These are phyloP conservation scores for Mrakia blollopis DNA, from an alignment of 768 basidiomycete species.

Conservation along the genomic window DNA sequence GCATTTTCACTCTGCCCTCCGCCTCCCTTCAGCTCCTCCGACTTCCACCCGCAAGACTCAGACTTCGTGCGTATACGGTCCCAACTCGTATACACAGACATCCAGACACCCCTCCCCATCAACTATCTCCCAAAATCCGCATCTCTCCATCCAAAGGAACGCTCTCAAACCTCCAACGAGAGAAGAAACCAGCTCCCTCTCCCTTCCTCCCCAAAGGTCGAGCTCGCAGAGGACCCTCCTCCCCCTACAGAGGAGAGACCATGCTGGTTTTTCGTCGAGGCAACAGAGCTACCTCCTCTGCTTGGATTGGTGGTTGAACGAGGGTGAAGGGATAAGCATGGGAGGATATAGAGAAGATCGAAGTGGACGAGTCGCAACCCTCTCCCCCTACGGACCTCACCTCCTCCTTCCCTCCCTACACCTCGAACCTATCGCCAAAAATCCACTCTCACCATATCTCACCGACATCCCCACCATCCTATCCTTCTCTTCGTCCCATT, in stretches of 20 bases:
- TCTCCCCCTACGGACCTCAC: neutral
- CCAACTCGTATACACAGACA: neutral
- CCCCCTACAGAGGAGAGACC: neutral
- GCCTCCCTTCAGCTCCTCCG: neutral
- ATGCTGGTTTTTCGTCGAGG: neutral
- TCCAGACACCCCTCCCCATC: neutral
- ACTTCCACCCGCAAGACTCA: neutral
- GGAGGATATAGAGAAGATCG: neutral
- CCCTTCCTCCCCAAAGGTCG: neutral
- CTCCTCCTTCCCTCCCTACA: neutral
- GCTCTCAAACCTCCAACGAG: neutral
- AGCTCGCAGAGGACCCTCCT: neutral
- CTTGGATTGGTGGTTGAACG: neutral
- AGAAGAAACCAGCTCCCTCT: neutral
- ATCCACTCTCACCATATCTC: neutral
- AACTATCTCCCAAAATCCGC: neutral
- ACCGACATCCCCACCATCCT: neutral
- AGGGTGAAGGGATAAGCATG: too few relatives aligned
- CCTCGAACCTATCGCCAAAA: conserved; percentile 11
- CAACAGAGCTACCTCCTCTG: neutral
- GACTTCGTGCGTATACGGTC: neutral
- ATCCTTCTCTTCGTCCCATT: neutral
- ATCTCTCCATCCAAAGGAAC: neutral
- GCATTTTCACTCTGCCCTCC: neutral
- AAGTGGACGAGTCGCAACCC: neutral